Conservation (phyloP, 108 stramenopile species). For the Stephanodiscus triporus region DNA sequence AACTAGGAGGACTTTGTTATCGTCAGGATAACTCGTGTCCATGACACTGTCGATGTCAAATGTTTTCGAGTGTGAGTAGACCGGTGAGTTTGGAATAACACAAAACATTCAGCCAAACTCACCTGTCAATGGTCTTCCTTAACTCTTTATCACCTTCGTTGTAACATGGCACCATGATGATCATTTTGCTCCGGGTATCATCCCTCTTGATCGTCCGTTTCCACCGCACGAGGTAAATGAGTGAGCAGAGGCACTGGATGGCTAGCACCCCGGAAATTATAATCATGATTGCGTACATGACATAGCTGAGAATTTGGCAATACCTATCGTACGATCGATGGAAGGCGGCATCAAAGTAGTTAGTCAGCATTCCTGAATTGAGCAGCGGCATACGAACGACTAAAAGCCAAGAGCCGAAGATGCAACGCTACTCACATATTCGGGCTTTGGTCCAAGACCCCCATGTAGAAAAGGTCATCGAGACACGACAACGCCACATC, state of each 20-base stretch:
- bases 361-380: background rate
- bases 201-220: slow-evolving; percentile 46
- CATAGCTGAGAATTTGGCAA: slow-evolving; percentile 29
- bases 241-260: slow-evolving; percentile 57
- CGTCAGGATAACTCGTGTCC: slow-evolving; percentile 57
- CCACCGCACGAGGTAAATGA: slow-evolving; percentile 47
- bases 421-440: slow-evolving; percentile 20
- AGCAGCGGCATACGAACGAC: background rate
- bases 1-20: slow-evolving; percentile 61
- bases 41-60: slow-evolving; percentile 38
- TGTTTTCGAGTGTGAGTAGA: background rate
- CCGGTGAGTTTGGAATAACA: background rate
- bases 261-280: slow-evolving; percentile 51
- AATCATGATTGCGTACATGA: slow-evolving; percentile 59
- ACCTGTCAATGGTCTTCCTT: slow-evolving; percentile 51
- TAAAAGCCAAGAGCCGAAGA: background rate
- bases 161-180: slow-evolving; percentile 71
- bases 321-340: slow-evolving; percentile 10
- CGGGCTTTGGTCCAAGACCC: slow-evolving; percentile 44
- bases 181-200: slow-evolving; percentile 51
- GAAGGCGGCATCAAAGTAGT: background rate
- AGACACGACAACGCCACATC: slow-evolving; percentile 44
- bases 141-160: slow-evolving; percentile 64
- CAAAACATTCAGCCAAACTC: background rate
- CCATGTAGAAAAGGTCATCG: slow-evolving; percentile 51